Evolutionary conservation across 768 basidiomycete species (phyloP).

Genomic region (Pleurotus cornucopiae): DNA sequence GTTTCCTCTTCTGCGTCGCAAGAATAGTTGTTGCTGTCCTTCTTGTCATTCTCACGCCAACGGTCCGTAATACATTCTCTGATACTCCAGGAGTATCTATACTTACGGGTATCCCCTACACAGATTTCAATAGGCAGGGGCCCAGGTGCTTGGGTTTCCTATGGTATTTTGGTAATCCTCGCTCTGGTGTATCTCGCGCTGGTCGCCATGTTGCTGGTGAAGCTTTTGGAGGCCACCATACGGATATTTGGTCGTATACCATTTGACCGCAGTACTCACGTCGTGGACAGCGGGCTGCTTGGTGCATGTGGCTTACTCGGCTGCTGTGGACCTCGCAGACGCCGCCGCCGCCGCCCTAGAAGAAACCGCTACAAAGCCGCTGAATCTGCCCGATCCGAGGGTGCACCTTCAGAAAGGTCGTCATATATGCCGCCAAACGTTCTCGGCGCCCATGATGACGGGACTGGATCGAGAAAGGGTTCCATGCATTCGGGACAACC

Average conservation of each 20-base stretch:
- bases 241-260: conserved; percentile 74
- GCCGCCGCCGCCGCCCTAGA: conserved; percentile 25
- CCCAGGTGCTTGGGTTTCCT: conserved; percentile 90
- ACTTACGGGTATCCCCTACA: conserved; percentile 2
- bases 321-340: conserved; percentile 51
- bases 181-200: conserved; percentile 83
- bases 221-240: conserved; percentile 78
- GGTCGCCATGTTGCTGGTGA: conserved; percentile 75
- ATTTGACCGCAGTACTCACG: conserved; percentile 80
- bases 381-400: neutral
- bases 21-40: conserved; percentile 88
- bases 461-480: conserved; percentile 36
- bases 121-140: conserved; percentile 83
- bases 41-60: conserved; percentile 84
- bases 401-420: conserved; percentile 36
- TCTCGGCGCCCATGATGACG: conserved; percentile 14
- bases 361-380: conserved; percentile 3
- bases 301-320: conserved; percentile 77
- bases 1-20: conserved; percentile 89
- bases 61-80: conserved; percentile 46
- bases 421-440: conserved; percentile 31
- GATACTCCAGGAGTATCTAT: no score
- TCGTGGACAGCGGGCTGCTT: conserved; percentile 81
- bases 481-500: conserved; percentile 59
- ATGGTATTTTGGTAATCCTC: conserved; percentile 84